Base-by-base conservation (phyloP, 768 basidiomycete species). In the Podaxis carcinomalis region DNA sequence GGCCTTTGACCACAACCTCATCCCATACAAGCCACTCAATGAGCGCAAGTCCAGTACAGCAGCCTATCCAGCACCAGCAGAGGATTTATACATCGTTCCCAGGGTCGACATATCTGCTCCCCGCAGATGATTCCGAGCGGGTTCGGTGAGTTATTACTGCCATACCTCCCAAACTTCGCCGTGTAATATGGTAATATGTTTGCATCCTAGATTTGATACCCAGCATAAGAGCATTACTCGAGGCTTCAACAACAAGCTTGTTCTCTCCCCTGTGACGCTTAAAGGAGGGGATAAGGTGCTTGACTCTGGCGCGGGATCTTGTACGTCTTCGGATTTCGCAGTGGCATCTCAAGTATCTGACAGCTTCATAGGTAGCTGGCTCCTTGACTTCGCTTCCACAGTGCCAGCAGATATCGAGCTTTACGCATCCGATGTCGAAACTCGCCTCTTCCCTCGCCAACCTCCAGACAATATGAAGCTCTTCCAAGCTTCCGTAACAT, bases 351-450 rank as follows among this genome's bases (percentile, higher is more conserved):
- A 51, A 28, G 27, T 32, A 4, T 16, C 13, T 16, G 1, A 57
- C 13, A 16, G 14, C 21, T 28, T n/a, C 39, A 13, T 51, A 69
- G 68, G 67, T 46, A 64, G 63, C 36, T 70, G 68, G 69, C 28
- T 66, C 27, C 64, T 68, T 11, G 66, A 70, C 35, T 49, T 66
- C 7, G 64, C 54, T 14, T 44, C 54, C 36, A 52, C 50, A 11
- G 16, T 65, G 14, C 37, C 62, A 14, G 42, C 36, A 32, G 51
- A 46, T n/a, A 57, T 66, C 2, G 59, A 63, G n/a, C 53, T 68
- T 19, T 62, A 65, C 28, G 66, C 66, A 28, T 52, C 68, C 40
- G 69, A 70, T 59, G 64, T 67, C 40, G 62, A 65, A 36, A 61
- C 62, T 3, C 59, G 66, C 10, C 63, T 67, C 37, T 70, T 70